Conservation (phyloP, 768 basidiomycete genomes). For the Leccinum variicolor region DNA sequence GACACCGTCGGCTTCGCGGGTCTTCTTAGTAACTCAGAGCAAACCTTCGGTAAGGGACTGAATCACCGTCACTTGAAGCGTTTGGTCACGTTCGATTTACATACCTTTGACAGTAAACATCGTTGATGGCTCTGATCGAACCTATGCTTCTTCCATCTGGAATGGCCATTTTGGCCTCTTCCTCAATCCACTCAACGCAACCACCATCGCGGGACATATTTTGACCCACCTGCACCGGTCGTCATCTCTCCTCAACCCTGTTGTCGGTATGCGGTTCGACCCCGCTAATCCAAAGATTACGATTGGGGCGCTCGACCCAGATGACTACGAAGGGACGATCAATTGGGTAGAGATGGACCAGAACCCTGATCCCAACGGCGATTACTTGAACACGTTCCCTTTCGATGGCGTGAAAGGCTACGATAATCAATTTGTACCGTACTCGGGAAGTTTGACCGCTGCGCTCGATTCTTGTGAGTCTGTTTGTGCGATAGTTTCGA, state of each 20-base stretch:
- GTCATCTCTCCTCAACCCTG: constrained; percentile 28
- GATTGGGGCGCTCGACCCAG: constrained; percentile 30
- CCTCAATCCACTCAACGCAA: constrained; percentile 20
- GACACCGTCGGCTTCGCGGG: constrained; percentile 22
- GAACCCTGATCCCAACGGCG: constrained; percentile 13
- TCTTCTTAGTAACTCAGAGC: constrained; percentile 11
- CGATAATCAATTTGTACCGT: constrained; percentile 24
- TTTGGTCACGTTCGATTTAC: neutral
- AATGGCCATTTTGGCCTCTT: constrained; percentile 27
- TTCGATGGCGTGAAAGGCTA: constrained; percentile 32
- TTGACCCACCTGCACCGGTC: constrained; percentile 20
- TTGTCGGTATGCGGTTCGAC: constrained; percentile 29
- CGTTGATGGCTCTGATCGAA: constrained; percentile 17
- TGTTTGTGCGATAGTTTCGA: neutral
- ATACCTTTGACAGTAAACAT: constrained; percentile 18
- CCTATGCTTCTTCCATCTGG: constrained; percentile 1
- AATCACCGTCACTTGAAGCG: neutral
- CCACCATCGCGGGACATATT: constrained; percentile 6
- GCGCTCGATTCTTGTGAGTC: constrained; percentile 26
- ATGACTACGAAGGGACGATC: constrained; percentile 30
- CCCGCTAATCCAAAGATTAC: constrained; percentile 28
- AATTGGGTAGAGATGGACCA: constrained; percentile 27
- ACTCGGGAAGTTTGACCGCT: constrained; percentile 11
- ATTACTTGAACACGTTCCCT: constrained; percentile 19
- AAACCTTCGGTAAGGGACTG: constrained; percentile 15